These are phyloP conservation scores for Anthoceros angustus DNA, from an alignment of 225 moss, liverwort and hornwort species.

Conservation along the genomic window DNA sequence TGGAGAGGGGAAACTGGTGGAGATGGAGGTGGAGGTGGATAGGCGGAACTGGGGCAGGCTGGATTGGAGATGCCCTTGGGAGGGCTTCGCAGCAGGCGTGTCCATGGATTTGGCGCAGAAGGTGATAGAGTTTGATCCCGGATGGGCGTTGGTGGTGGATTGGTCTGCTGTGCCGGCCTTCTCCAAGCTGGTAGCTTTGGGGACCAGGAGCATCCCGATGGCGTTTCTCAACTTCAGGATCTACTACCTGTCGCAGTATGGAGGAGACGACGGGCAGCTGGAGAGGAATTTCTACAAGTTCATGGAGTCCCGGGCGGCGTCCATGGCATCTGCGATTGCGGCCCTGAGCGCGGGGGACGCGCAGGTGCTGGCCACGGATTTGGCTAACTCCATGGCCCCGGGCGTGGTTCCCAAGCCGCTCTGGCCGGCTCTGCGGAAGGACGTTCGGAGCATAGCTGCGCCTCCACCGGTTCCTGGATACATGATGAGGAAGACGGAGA, in stretches of 20 bases:
- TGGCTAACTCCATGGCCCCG: neutral
- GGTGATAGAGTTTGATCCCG: neutral
- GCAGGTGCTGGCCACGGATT: neutral
- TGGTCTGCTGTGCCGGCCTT: constrained; percentile 2
- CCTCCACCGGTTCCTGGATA: neutral
- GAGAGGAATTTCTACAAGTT: constrained; percentile 4
- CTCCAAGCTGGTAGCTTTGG: neutral
- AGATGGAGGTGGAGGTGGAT: neutral
- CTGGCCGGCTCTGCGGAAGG: neutral
- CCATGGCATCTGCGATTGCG: neutral
- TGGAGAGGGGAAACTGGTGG: neutral
- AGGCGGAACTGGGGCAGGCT: constrained; percentile 2
- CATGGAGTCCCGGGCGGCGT: constrained; percentile 2
- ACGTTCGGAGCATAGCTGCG: neutral
- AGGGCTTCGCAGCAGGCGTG: constrained; percentile 1
- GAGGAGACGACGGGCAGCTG: constrained; percentile 1
- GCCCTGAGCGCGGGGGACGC: neutral
- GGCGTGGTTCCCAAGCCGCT: neutral
- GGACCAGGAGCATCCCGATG: neutral
- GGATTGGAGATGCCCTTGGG: neutral
- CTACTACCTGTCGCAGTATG: constrained; percentile 1
- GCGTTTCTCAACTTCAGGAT: constrained; percentile 4
- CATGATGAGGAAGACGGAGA: neutral
- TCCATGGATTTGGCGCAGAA: neutral
- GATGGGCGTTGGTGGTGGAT: constrained; percentile 1